Base-by-base conservation (phyloP, 1,284 basidiomycete genomes). In the Violaceomyces palustris region DNA sequence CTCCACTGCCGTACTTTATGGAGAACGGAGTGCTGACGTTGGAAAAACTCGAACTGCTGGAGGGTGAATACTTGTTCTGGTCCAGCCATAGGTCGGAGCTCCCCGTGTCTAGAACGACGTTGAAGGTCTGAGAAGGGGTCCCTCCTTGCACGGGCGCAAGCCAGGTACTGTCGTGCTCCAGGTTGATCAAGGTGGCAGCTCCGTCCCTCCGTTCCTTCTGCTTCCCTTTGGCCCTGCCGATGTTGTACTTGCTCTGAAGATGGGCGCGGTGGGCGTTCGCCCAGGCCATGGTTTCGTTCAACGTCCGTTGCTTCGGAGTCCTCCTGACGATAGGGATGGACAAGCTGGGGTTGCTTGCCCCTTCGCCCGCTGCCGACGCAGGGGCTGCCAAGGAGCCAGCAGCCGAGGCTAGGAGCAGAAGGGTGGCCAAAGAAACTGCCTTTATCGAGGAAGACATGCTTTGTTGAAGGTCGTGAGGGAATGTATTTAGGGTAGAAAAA, bases 81-180 rank as follows among this genome's bases (percentile, higher is more conserved):
- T 33, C 32, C 37, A 57, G 45, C 57, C 56, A 63, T 23, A 65
- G 36, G 34, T 67, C 64, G 25, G 62, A 35, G 10, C 53, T 57
- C 26, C 64, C 64, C 17, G 64, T 67, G 24, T 67, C 64, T 18
- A 67, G 46, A 9, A 67, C 52, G 10, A 67, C 46, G 15, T 48
- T 29, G 42, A 53, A 56, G 9, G 28, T 4, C 22, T 43, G 27
- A 4, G 55, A 25, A 1, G 55, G 56, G 1, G 60, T 63, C 9
- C 64, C 64, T 10, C 61, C 56, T 2, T 22, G 6, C 29, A 67
- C 24, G 15, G 49, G 15, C n/a, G 64, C 53, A 15, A 52, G 40
- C 49, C 57, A 67, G 24, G 56, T 42, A 14, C 46, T 49, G 39
- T 67, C 64, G 42, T 62, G 50, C 37, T 65, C 40, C 18, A 55